Conservation (phyloP, 164 flowering plant species). For the Magnolia kwangsiensis region DNA sequence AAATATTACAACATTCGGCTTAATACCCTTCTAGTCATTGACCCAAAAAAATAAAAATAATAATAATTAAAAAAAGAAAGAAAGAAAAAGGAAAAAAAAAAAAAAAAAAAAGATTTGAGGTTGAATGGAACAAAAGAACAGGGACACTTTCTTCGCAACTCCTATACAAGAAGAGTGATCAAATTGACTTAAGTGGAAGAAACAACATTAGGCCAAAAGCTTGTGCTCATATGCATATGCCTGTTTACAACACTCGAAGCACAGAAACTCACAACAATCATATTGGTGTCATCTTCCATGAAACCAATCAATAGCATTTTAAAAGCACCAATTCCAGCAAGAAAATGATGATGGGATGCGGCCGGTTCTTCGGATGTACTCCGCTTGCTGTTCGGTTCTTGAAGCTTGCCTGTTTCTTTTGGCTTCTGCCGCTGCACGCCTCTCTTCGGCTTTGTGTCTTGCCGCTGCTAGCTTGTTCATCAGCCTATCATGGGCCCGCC, state of each 20-base stretch:
- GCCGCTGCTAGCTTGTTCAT: constrained; percentile 69
- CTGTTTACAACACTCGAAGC: neutral
- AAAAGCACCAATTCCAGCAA: constrained; percentile 59
- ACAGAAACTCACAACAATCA: neutral
- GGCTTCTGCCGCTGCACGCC: constrained; percentile 69
- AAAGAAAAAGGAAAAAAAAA: too few species aligned
- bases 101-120: too few species aligned
- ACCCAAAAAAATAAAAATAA: neutral
- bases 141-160: neutral
- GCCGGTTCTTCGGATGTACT: constrained; percentile 76
- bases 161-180: constrained; percentile 4
- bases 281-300: neutral
- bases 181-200: neutral
- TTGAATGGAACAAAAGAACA: neutral
- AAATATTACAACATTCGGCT: neutral
- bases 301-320: constrained; percentile 8
- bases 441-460: constrained; percentile 74
- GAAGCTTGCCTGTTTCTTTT: constrained; percentile 58
- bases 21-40: neutral
- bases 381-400: constrained; percentile 69
- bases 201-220: neutral
- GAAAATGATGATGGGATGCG: constrained; percentile 58
- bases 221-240: constrained; percentile 3
- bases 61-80: too few species aligned
- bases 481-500: constrained; percentile 58